A percentile compares a stretch with the other conserved stretches of the same genome.
phyloP scores from a whole-genome alignment of 176 grass and related monocot genomes.

The Melocanna baccifera region DNA sequence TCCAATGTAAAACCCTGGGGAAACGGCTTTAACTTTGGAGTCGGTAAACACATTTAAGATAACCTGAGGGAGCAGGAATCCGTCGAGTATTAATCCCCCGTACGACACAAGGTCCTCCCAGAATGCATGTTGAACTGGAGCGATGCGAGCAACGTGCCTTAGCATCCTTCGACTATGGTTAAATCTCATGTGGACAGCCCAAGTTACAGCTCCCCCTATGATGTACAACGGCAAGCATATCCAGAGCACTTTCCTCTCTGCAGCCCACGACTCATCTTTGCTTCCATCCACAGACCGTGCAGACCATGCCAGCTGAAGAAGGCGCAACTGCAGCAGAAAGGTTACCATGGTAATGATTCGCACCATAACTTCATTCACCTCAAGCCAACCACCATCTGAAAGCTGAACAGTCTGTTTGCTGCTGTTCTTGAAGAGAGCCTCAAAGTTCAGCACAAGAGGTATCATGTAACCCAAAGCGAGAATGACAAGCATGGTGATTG shows the following conservation, averaged over 20 bases:
- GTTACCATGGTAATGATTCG: constrained; percentile 71
- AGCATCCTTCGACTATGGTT: constrained; percentile 17
- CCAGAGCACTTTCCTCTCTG: constrained; percentile 76
- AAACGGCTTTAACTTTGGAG: constrained; percentile 62
- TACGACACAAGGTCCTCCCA: constrained; percentile 63
- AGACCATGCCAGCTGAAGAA: constrained; percentile 86
- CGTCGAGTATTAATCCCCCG: constrained; percentile 65
- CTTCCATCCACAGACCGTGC: constrained; percentile 50
- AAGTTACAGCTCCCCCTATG: constrained; percentile 53
- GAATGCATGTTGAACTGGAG: constrained; percentile 30
- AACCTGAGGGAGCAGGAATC: constrained; percentile 82
- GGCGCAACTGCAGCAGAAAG: constrained; percentile 64
- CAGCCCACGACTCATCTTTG: constrained; percentile 56
- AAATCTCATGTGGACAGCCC: constrained; percentile 51
- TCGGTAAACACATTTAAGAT: constrained; percentile 56
- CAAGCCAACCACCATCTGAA: constrained; percentile 63
- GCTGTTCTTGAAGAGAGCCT: constrained; percentile 66
- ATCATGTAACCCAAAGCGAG: constrained; percentile 71
- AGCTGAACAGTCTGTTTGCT: constrained; percentile 50
- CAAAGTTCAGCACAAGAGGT: constrained; percentile 74
- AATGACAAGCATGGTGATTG: constrained; percentile 73
- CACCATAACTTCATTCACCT: constrained; percentile 74
- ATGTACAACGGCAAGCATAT: constrained; percentile 76
- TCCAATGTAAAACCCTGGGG: constrained; percentile 63
- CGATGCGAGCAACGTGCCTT: constrained; percentile 14